phyloP scores from a whole-genome alignment of 2,329 filamentous ascomycete species.

The Botrytis pseudocinerea region DNA sequence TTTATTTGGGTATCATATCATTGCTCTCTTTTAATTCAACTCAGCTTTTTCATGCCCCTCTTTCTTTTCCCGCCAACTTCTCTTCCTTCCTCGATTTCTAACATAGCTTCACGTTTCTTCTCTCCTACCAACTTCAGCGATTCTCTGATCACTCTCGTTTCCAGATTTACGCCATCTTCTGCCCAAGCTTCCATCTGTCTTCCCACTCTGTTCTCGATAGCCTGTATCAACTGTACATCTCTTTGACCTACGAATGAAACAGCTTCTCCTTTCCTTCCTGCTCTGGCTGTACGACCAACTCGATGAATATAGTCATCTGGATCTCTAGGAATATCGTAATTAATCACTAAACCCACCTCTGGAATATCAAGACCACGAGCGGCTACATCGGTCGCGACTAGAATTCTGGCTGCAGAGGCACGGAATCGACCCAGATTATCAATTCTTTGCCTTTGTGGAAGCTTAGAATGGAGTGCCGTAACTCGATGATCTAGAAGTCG shows the following conservation, averaged over 20 bases:
- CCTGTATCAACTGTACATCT: conserved; percentile 86
- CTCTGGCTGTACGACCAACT: conserved; percentile 91
- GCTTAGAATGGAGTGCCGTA: conserved; percentile 83
- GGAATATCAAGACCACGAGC: conserved; percentile 94
- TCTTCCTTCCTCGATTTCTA: conserved; percentile 89
- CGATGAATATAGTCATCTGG: conserved; percentile 97
- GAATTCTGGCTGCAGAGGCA: conserved; percentile 80
- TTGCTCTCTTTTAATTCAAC: neutral
- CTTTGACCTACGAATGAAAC: conserved; percentile 90
- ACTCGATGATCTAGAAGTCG: conserved; percentile 85
- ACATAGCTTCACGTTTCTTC: conserved; percentile 87
- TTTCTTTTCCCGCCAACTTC: conserved; percentile 87
- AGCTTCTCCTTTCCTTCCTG: conserved; percentile 77
- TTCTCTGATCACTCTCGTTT: conserved; percentile 82
- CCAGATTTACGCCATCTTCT: conserved; percentile 92
- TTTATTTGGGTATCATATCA: conserved; percentile 3
- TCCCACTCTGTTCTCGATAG: conserved; percentile 83
- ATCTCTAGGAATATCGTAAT: conserved; percentile 95
- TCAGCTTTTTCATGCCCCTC: conserved; percentile 56
- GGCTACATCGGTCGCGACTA: conserved; percentile 94
- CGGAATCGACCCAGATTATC: conserved; percentile 91
- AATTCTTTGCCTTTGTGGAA: conserved; percentile 81
- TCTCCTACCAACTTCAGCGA: conserved; percentile 85
- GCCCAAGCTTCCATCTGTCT: conserved; percentile 78
- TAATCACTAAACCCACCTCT: conserved; percentile 84